These are phyloP conservation scores for Platanthera zijinensis DNA, from an alignment of 106 monocot genomes.

Conservation along the genomic window DNA sequence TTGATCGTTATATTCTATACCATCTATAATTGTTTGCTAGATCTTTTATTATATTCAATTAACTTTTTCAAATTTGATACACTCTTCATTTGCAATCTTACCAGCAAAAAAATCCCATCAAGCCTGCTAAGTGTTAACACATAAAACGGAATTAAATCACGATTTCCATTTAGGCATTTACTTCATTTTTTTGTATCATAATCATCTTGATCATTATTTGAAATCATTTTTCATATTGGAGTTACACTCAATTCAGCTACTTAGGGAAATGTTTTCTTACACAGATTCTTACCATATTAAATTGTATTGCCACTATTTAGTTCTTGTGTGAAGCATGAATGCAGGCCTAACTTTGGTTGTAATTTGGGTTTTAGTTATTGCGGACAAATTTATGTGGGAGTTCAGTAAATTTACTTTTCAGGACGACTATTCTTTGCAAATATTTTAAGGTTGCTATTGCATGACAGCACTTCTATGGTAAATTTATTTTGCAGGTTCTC, in stretches of 20 bases:
- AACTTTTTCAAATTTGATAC: too few relatives aligned
- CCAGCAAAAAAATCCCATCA: too few relatives aligned
- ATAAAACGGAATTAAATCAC: too few relatives aligned
- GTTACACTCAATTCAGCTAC: neutral
- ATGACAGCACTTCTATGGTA: neutral
- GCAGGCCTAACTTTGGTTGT: neutral
- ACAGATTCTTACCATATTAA: neutral
- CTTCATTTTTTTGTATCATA: too few relatives aligned
- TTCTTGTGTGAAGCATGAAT: neutral
- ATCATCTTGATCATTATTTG: neutral
- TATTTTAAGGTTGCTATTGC: neutral
- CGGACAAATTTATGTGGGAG: neutral
- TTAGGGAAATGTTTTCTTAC: constrained; percentile 4
- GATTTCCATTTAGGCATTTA: too few relatives aligned
- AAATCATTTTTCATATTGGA: neutral
- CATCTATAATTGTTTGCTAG: too few relatives aligned
- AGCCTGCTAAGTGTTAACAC: too few relatives aligned
- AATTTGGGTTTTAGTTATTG: neutral
- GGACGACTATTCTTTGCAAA: neutral
- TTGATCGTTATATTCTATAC: too few relatives aligned
- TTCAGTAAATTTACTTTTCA: neutral
- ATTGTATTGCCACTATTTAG: neutral
- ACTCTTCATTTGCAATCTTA: too few relatives aligned
- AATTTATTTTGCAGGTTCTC: constrained; percentile 63
- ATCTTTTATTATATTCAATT: too few relatives aligned